A percentile compares a stretch with the other conserved stretches of the same genome.
Evolutionary conservation across 75 land plant species (phyloP).

Genomic region (Pinus tabuliformis): DNA sequence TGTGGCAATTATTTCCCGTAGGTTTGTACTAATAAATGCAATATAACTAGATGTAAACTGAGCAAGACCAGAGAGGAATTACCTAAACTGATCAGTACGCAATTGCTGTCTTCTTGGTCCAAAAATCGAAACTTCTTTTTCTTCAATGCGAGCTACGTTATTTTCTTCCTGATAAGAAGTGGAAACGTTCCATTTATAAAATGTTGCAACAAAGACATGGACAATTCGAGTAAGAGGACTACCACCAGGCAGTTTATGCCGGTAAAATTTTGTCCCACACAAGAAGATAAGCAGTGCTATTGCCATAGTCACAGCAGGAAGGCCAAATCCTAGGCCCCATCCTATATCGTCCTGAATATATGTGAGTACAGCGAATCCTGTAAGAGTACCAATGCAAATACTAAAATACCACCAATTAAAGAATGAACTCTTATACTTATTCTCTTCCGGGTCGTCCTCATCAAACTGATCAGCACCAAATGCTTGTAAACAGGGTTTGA

Average conservation of each 20-base stretch:
- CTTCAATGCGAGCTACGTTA: constrained; percentile 1
- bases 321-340: constrained; percentile 78
- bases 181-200: constrained; percentile 14
- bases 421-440: too few species aligned
- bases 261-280: too few species aligned
- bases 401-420: too few species aligned
- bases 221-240: too few species aligned
- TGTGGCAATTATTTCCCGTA: not conserved
- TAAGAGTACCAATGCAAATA: constrained; percentile 20
- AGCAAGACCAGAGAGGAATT: constrained; percentile 7
- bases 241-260: too few species aligned
- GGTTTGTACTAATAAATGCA: not conserved
- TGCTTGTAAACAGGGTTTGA: too few species aligned
- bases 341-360: constrained; percentile 70
- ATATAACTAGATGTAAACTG: not conserved
- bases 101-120: constrained; percentile 15
- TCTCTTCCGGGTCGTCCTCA: too few species aligned
- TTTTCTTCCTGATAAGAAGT: not conserved
- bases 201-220: constrained; percentile 5
- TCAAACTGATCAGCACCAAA: too few species aligned
- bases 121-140: constrained; percentile 8
- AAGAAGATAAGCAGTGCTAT: constrained; percentile 13
- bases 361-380: constrained; percentile 58
- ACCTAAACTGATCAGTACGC: constrained; percentile 23
- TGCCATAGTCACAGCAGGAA: constrained; percentile 58